These are phyloP conservation scores for Fusarium nurragi DNA, from an alignment of 2,329 filamentous ascomycete genomes.

Conservation along the genomic window DNA sequence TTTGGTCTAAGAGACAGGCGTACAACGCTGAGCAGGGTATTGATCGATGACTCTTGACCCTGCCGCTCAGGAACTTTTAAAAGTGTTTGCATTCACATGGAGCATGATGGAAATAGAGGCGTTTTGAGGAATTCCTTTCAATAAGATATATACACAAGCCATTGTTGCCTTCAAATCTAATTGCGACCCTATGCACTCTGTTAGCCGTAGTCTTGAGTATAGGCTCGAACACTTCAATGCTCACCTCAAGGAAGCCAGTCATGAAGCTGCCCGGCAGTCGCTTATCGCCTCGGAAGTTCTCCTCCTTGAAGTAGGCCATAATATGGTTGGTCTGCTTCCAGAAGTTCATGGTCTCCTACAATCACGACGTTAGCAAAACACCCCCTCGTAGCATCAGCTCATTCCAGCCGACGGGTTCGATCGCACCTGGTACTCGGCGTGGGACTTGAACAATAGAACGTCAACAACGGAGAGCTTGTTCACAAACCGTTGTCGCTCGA, in stretches of 20 bases:
- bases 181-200: constrained; percentile 61
- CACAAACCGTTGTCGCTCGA: constrained; percentile 93
- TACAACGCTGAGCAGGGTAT: constrained; percentile 50
- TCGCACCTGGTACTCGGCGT: constrained; percentile 90
- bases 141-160: constrained; percentile 51
- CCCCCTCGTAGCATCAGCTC: constrained; percentile 36
- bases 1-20: constrained; percentile 65
- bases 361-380: constrained; percentile 23
- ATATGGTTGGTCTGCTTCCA: constrained; percentile 98
- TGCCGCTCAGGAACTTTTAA: constrained; percentile 5
- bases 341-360: constrained; percentile 96
- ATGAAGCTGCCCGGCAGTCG: constrained; percentile 91
- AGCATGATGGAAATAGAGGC: constrained; percentile 45
- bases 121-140: constrained; percentile 48
- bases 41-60: constrained; percentile 41
- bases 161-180: constrained; percentile 51
- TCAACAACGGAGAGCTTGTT: constrained; percentile 89
- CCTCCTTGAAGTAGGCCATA: constrained; percentile 94
- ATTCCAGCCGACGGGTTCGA: constrained; percentile 64
- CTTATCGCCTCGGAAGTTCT: constrained; percentile 79
- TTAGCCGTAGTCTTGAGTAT: constrained; percentile 24
- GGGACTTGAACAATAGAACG: constrained; percentile 88
- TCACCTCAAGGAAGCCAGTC: constrained; percentile 91
- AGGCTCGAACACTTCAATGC: constrained; percentile 41
- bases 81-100: constrained; percentile 38